phyloP scores from a whole-genome alignment of 345 rosid species.

The Euphorbia peplus region DNA sequence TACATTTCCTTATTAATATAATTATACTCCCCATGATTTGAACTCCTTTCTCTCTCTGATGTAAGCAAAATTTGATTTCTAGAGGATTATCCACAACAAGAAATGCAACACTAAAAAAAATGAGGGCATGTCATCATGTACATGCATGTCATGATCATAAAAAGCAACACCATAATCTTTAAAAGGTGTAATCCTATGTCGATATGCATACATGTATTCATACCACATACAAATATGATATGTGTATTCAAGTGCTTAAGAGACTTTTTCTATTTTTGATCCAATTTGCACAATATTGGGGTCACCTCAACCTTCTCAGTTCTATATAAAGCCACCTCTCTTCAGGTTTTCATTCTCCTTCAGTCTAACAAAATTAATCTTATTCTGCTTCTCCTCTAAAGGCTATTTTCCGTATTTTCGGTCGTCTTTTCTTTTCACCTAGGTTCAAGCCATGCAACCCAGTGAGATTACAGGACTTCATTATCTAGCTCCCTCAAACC shows the following conservation, averaged over 20 bases:
- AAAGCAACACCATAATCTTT: constrained; percentile 10
- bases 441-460: constrained; percentile 52
- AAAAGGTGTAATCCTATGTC: not conserved
- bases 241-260: constrained; percentile 22
- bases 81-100: constrained; percentile 52
- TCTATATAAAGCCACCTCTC: constrained; percentile 45
- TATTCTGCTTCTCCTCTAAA: constrained; percentile 1
- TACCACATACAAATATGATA: constrained; percentile 31
- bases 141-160: constrained; percentile 25
- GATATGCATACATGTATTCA: constrained; percentile 15
- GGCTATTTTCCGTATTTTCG: not conserved
- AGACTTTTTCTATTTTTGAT: constrained; percentile 14
- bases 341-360: constrained; percentile 28
- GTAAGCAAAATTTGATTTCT: constrained; percentile 45
- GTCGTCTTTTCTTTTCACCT: not conserved
- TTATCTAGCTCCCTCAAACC: constrained; percentile 34
- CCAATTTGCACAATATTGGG: constrained; percentile 42
- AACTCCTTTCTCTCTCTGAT: constrained; percentile 39
- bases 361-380: constrained; percentile 14
- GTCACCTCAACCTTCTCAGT: constrained; percentile 38
- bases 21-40: constrained; percentile 48
- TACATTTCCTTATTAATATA: constrained; percentile 41
- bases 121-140: constrained; percentile 8
- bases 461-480: constrained; percentile 51
- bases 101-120: constrained; percentile 7